Evolutionary conservation across 1,139 yeast genomes (phyloP), one percentile per base, ranked within the genome.

Genomic region (Blastobotrys proliferans): DNA sequence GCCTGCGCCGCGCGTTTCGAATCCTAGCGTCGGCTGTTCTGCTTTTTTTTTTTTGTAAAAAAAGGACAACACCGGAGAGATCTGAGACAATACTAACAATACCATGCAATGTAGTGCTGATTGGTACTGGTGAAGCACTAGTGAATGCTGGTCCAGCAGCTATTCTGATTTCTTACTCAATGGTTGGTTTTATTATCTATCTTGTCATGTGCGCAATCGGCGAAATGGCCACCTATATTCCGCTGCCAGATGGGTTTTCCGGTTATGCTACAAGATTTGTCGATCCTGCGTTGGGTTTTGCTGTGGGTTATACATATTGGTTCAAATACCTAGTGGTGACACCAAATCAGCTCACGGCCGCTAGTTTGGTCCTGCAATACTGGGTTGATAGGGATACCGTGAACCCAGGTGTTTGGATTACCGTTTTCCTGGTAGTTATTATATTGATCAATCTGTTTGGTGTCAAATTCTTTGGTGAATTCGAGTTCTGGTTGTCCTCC

Each of bases 241-340:
- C 83, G 1, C 79, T 77, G 20, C 69, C 79, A 25, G 85, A 84
- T 52, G 74, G 81, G 19, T 79, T 79, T 55, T 67, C 79, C 19
- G 75, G 72, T 47, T 77, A 72, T 57, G 68, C 80, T 3, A 56
- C 68, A n/a, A 67, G 83, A 41, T 79, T 80, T 53, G 64, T 79
- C 35, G 84, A 79, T 51, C 81, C 82, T 14, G 69, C 81, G 35
- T 73, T 81, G 76, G 85, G 85, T 50, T 85, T 85, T 61, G 83
- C 94, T 24, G 78, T 83, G 60, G 87, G 88, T 39, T 77, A 82
- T 78, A 73, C 70, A 52, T 80, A 80, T 57, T 76, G 76, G 43
- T 74, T 81, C 47, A 70, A 77, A 42, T 79, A 83, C 81, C 63
- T 76, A 17, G 77, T 79, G 1, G 82, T 77, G 13, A 63, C 77